A percentile compares a stretch with the other conserved stretches of the same genome.
phyloP scores from a whole-genome alignment of 2,329 filamentous ascomycete species.

The Bipolaris zeicola region DNA sequence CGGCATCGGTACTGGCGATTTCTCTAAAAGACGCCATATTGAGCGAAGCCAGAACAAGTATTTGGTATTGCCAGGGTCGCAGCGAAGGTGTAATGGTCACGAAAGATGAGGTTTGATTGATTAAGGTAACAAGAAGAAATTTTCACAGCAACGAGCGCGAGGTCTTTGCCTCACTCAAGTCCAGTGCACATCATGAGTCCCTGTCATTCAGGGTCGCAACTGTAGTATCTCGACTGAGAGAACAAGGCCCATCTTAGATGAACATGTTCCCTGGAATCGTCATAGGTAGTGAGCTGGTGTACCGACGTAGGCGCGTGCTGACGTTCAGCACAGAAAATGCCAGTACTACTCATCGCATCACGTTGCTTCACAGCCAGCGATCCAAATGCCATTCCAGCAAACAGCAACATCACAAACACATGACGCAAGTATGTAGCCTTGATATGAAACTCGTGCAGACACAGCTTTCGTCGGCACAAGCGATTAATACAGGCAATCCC shows the following conservation, averaged over 20 bases:
- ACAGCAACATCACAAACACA: conserved; percentile 2
- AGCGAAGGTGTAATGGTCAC: not conserved
- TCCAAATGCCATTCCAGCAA: not conserved
- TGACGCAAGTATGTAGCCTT: conserved; percentile 58
- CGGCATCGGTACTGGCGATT: conserved; percentile 26
- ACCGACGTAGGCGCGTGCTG: not conserved
- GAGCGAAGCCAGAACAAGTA: not conserved
- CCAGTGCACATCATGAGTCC: not conserved
- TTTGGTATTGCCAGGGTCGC: not conserved
- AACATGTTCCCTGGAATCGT: not conserved
- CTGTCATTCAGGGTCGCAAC: not conserved
- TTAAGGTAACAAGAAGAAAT: conserved; percentile 17
- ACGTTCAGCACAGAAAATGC: not conserved
- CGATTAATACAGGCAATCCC: conserved; percentile 60
- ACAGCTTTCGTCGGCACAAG: conserved; percentile 51
- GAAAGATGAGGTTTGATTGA: not conserved
- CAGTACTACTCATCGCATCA: not conserved
- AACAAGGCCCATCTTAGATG: no score
- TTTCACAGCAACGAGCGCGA: conserved; percentile 13
- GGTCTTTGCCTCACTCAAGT: conserved; percentile 1
- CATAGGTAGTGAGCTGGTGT: not conserved
- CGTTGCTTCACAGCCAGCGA: not conserved
- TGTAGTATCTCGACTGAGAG: not conserved
- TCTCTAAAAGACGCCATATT: conserved; percentile 31
- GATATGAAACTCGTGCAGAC: conserved; percentile 60